Percentiles rank a stretch among this genome's conserved stretches.
phyloP scores from a whole-genome alignment of 352 stramenopile genomes.

The Pythium periplocum region DNA sequence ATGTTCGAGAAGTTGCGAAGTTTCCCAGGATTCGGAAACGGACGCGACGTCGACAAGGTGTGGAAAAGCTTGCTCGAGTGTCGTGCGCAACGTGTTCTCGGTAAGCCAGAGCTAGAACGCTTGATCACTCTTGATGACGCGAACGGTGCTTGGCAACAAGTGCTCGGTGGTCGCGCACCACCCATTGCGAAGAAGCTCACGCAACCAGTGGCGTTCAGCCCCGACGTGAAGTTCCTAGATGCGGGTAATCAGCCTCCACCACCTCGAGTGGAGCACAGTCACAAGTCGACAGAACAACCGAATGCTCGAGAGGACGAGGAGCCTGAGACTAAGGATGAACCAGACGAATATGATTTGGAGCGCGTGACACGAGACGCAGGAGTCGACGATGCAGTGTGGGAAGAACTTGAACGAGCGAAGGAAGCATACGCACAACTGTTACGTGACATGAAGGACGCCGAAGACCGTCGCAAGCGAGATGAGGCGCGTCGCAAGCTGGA shows the following conservation, averaged over 20 bases:
- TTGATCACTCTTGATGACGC: slow-evolving; percentile 43
- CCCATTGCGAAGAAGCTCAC: slow-evolving; percentile 26
- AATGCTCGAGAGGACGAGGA: background rate
- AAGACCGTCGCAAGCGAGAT: slow-evolving; percentile 28
- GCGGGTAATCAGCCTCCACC: too few relatives aligned
- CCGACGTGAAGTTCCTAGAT: slow-evolving; percentile 6
- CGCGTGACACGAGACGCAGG: slow-evolving; percentile 29
- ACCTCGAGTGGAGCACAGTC: too few relatives aligned
- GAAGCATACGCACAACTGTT: slow-evolving; percentile 39
- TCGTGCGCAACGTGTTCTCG: slow-evolving; percentile 54
- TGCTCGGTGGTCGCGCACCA: slow-evolving; percentile 37
- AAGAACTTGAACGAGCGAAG: slow-evolving; percentile 60
- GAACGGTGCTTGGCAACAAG: slow-evolving; percentile 21
- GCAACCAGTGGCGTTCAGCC: slow-evolving; percentile 5
- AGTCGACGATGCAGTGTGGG: slow-evolving; percentile 63
- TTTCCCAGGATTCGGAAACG: slow-evolving; percentile 67
- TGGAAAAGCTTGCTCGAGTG: slow-evolving; percentile 61
- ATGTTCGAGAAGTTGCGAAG: slow-evolving; percentile 35
- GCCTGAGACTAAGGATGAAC: background rate
- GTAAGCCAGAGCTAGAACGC: slow-evolving; percentile 33
- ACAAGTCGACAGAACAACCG: too few relatives aligned
- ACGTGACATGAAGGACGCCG: slow-evolving; percentile 17
- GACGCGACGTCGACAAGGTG: slow-evolving; percentile 59
- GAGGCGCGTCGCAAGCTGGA: slow-evolving; percentile 20
- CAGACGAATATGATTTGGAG: too few relatives aligned